Evolutionary conservation across 164 flowering plant species (phyloP).

Genomic region (Umbilicus rupestris): DNA sequence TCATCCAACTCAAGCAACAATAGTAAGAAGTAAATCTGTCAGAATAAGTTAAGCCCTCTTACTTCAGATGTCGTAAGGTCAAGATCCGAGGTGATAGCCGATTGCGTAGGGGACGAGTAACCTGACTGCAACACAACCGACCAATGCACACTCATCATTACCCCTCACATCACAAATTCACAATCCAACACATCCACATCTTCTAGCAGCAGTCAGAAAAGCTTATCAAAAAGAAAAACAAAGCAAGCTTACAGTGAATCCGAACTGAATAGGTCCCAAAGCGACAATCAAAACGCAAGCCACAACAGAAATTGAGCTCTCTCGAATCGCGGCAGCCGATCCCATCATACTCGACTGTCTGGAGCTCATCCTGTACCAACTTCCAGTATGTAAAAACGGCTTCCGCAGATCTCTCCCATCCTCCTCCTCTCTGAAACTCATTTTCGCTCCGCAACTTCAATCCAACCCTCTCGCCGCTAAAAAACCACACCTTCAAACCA

Average conservation of each 20-base stretch:
- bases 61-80: slow-evolving; percentile 52
- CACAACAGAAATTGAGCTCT: slow-evolving; percentile 38
- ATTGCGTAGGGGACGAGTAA: slow-evolving; percentile 63
- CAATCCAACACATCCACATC: too few relatives aligned
- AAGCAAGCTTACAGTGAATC: slow-evolving; percentile 33
- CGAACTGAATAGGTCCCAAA: slow-evolving; percentile 48
- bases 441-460: slow-evolving; percentile 9
- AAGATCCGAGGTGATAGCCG: slow-evolving; percentile 41
- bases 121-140: slow-evolving; percentile 33
- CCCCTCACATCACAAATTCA: too few relatives aligned
- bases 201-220: neutral
- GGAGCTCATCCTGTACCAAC: slow-evolving; percentile 67
- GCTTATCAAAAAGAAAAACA: too few relatives aligned
- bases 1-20: neutral
- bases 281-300: slow-evolving; percentile 51
- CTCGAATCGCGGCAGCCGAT: slow-evolving; percentile 42
- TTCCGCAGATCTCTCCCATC: slow-evolving; percentile 47
- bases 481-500: too few relatives aligned
- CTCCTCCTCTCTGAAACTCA: slow-evolving; percentile 66
- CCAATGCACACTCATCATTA: neutral
- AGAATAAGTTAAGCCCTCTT: neutral
- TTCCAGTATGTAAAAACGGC: slow-evolving; percentile 69
- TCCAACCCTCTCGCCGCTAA: too few relatives aligned
- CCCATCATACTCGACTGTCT: slow-evolving; percentile 52
- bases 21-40: neutral